A percentile compares a stretch with the other conserved stretches of the same genome.
Evolutionary conservation across 2,329 filamentous ascomycete genomes (phyloP).

Genomic region (Calonectria pseudoreteaudii): DNA sequence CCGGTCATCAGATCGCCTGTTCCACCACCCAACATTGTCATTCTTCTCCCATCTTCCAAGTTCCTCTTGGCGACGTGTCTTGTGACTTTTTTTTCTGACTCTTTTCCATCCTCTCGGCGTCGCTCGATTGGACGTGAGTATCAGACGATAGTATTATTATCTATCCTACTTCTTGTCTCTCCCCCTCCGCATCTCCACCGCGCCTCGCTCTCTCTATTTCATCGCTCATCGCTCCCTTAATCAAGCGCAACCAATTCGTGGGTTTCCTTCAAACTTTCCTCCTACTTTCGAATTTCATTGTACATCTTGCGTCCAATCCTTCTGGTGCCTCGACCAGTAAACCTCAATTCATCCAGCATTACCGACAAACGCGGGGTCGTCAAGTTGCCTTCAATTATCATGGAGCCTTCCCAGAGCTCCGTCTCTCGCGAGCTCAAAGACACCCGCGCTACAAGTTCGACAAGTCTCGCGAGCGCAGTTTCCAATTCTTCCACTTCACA

Average conservation of each 20-base stretch:
- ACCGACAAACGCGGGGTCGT: slow-evolving; percentile 1
- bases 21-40: slow-evolving; percentile 8
- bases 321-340: background rate
- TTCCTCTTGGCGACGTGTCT: slow-evolving; percentile 17
- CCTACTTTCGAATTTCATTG: background rate
- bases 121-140: background rate
- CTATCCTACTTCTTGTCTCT: background rate
- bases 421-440: slow-evolving; percentile 43
- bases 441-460: slow-evolving; percentile 43
- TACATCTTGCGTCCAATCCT: background rate
- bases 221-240: background rate
- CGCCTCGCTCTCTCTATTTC: background rate
- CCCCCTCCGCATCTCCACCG: background rate
- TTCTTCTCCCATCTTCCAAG: slow-evolving; percentile 8
- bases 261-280: background rate
- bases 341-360: background rate
- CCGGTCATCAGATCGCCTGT: slow-evolving; percentile 22
- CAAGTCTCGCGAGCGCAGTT: slow-evolving; percentile 42
- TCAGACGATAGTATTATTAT: background rate
- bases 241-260: background rate
- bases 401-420: slow-evolving; percentile 43
- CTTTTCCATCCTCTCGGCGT: slow-evolving; percentile 12
- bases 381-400: slow-evolving; percentile 17
- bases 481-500: slow-evolving; percentile 41
- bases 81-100: slow-evolving; percentile 25